A percentile compares a stretch with the other conserved stretches of the same genome.
Evolutionary conservation across 306 rosid genomes (phyloP).

Genomic region (Herpetospermum pedunculosum): DNA sequence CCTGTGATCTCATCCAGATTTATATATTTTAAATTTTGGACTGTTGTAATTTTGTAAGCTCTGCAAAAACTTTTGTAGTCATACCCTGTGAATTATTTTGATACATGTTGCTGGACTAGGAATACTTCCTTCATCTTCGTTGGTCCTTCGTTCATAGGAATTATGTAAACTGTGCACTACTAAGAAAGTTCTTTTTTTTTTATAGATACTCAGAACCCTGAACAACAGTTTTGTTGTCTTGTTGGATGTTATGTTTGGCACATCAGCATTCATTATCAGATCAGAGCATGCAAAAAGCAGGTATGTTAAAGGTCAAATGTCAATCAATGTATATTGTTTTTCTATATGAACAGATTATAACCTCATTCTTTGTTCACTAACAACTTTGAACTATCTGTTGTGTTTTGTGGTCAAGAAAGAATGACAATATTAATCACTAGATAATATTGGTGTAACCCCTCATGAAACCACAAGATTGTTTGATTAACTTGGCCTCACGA

Average conservation of each 20-base stretch:
- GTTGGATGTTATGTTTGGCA: conserved; percentile 47
- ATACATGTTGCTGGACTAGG: background rate
- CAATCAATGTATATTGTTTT: conserved; percentile 6
- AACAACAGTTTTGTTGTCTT: conserved; percentile 37
- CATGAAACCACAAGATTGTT: background rate
- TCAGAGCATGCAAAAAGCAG: conserved; percentile 39
- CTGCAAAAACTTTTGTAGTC: background rate
- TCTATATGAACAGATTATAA: conserved; percentile 1
- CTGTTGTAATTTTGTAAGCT: background rate
- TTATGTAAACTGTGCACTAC: background rate
- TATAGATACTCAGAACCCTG: conserved; percentile 34
- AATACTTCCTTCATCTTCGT: too few relatives aligned
- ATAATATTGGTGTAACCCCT: background rate
- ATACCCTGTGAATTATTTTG: background rate
- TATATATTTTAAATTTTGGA: background rate
- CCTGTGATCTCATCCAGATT: background rate
- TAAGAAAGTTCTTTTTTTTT: background rate
- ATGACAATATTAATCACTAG: background rate
- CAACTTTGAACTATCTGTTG: background rate
- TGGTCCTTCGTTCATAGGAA: too few relatives aligned
- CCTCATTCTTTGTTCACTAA: background rate
- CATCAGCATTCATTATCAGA: conserved; percentile 54
- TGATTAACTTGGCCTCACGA: background rate
- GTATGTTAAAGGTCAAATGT: conserved; percentile 21
- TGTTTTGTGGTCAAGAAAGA: background rate